Percentiles rank a stretch among this genome's conserved stretches.
Evolutionary conservation across 139 green algal genomes (phyloP).

Genomic region (Chlorella sp.): DNA sequence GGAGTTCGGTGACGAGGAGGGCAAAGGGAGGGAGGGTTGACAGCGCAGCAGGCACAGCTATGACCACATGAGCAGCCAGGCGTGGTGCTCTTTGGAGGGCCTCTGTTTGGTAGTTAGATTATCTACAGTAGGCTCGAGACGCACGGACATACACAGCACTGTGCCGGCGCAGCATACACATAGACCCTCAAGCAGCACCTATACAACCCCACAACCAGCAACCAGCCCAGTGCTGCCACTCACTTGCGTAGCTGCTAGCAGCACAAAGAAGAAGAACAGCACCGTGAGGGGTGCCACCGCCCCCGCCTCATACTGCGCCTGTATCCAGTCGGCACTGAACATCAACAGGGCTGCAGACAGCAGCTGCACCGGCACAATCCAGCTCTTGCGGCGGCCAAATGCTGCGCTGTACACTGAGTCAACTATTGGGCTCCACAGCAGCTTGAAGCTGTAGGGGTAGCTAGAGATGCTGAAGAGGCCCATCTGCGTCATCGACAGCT

Average conservation of each 20-base stretch:
- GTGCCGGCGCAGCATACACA: too few relatives aligned
- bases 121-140: too few relatives aligned
- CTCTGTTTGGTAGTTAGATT: too few relatives aligned
- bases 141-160: too few relatives aligned
- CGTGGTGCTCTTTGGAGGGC: too few relatives aligned
- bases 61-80: too few relatives aligned
- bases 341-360: conserved; percentile 7
- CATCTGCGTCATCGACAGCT: conserved; percentile 69
- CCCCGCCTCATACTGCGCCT: conserved; percentile 35
- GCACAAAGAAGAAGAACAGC: conserved; percentile 81
- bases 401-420: conserved; percentile 61
- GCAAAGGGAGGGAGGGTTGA: too few relatives aligned
- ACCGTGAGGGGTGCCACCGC: conserved; percentile 61
- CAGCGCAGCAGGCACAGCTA: too few relatives aligned
- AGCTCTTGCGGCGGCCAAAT: conserved; percentile 74
- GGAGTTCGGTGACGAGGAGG: too few relatives aligned
- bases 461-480: conserved; percentile 76
- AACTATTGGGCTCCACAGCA: conserved; percentile 89
- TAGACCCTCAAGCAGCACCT: too few relatives aligned
- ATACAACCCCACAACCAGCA: too few relatives aligned
- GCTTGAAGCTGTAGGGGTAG: conserved; percentile 92
- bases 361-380: conserved; percentile 77
- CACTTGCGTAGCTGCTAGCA: conserved; percentile 83
- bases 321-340: neutral
- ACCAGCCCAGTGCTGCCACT: too few relatives aligned